These are phyloP conservation scores for Hypericum androsaemum DNA, from an alignment of 345 rosid species.

Conservation along the genomic window DNA sequence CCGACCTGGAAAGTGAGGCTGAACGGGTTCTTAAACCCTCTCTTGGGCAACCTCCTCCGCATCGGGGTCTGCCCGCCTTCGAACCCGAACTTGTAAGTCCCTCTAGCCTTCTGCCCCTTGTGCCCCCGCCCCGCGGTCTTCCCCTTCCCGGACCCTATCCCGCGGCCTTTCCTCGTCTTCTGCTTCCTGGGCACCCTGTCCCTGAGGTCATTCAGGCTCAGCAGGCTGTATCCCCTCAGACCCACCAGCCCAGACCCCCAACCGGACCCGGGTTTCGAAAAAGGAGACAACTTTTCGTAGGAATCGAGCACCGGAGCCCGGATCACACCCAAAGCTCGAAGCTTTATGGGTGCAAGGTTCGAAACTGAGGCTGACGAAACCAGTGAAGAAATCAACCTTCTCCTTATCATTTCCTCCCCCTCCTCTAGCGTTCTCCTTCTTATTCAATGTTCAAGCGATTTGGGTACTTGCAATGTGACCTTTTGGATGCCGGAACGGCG, in stretches of 20 bases:
- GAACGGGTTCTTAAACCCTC: slow-evolving; percentile 88
- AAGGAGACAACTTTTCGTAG: slow-evolving; percentile 7
- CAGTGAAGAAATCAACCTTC: slow-evolving; percentile 31
- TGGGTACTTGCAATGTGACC: too few relatives aligned
- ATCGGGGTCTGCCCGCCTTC: slow-evolving; percentile 97
- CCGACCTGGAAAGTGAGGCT: slow-evolving; percentile 80
- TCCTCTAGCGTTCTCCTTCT: too few relatives aligned
- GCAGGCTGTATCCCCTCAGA: slow-evolving; percentile 49
- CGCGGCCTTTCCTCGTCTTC: slow-evolving; percentile 91
- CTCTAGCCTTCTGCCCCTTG: slow-evolving; percentile 92
- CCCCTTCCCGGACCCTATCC: slow-evolving; percentile 95
- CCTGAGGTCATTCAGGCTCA: slow-evolving; percentile 82
- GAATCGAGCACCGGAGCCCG: slow-evolving; percentile 12
- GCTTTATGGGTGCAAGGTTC: not conserved
- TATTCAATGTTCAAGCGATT: too few relatives aligned
- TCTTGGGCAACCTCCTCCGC: slow-evolving; percentile 83
- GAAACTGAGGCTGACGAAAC: slow-evolving; percentile 10
- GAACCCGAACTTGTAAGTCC: slow-evolving; percentile 74
- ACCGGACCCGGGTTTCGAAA: slow-evolving; percentile 5
- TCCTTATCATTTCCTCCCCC: slow-evolving; percentile 39
- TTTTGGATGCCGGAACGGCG: too few relatives aligned
- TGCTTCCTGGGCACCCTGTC: slow-evolving; percentile 83
- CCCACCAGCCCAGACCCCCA: slow-evolving; percentile 25
- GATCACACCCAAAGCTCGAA: slow-evolving; percentile 10
- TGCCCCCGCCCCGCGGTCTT: slow-evolving; percentile 98